Percentiles rank a stretch among this genome's conserved stretches.
Evolutionary conservation across 768 basidiomycete species (phyloP).

Genomic region (Coprinopsis sp.): DNA sequence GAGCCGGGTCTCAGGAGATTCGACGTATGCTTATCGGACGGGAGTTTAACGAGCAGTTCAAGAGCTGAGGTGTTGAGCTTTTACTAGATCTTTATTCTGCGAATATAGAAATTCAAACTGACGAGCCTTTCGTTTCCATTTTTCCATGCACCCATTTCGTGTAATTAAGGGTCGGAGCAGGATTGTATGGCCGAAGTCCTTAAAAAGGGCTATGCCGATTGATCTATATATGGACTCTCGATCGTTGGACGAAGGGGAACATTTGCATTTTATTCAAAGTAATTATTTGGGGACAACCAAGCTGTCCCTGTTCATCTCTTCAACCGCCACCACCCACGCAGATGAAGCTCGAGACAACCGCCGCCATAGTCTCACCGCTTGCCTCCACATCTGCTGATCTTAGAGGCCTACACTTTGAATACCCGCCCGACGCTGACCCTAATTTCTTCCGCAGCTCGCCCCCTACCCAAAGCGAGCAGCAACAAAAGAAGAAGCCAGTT

Average conservation of each 20-base stretch:
- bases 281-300: not conserved
- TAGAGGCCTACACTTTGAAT: slow-evolving; percentile 8
- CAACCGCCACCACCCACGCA: not conserved
- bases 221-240: slow-evolving; percentile 6
- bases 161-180: not conserved
- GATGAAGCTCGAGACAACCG: not conserved
- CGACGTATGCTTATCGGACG: slow-evolving; percentile 90
- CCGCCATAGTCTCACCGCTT: not conserved
- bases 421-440: not conserved
- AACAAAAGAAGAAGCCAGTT: too few relatives aligned
- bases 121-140: not conserved
- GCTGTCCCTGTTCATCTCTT: not conserved
- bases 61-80: slow-evolving; percentile 17
- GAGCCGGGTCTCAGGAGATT: slow-evolving; percentile 97
- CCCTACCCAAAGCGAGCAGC: too few relatives aligned
- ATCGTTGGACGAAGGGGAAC: not conserved
- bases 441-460: too few relatives aligned
- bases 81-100: not conserved
- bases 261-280: not conserved
- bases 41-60: slow-evolving; percentile 77
- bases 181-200: not conserved
- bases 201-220: not conserved
- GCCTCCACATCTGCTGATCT: not conserved
- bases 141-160: too few relatives aligned
- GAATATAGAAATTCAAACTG: not conserved